These are phyloP conservation scores for Nannizziopsis arthrosporioides DNA, from an alignment of 2,329 filamentous ascomycete species.

Conservation along the genomic window DNA sequence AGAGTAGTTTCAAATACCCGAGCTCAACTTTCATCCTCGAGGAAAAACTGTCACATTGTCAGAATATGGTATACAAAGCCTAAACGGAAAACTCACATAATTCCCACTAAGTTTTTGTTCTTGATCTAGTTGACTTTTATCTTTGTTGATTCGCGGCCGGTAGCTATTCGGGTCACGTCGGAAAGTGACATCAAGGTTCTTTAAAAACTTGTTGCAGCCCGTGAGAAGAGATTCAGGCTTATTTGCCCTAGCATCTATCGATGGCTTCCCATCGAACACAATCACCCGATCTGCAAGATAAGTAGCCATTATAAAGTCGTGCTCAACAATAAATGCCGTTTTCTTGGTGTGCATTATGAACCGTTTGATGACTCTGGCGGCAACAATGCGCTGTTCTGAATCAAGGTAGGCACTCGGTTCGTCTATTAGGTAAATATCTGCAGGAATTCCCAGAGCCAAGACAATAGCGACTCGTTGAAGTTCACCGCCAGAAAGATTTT, in stretches of 20 bases:
- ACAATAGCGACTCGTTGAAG: conserved; percentile 98
- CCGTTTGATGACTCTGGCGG: conserved; percentile 93
- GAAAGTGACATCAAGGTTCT: conserved; percentile 97
- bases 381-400: conserved; percentile 97
- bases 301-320: conserved; percentile 97
- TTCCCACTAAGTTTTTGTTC: conserved; percentile 92
- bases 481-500: conserved; percentile 98
- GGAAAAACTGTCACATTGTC: conserved; percentile 61
- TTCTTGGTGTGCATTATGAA: conserved; percentile 99
- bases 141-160: conserved; percentile 97
- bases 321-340: conserved; percentile 97
- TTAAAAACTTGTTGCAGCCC: conserved; percentile 91
- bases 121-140: conserved; percentile 87
- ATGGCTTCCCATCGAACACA: conserved; percentile 91
- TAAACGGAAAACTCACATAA: conserved; percentile 51
- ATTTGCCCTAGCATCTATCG: conserved; percentile 77
- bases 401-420: conserved; percentile 96
- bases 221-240: conserved; percentile 82
- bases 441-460: conserved; percentile 84
- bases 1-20: conserved; percentile 28
- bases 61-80: neutral
- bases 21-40: conserved; percentile 74
- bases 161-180: conserved; percentile 92
- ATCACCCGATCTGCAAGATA: conserved; percentile 87
- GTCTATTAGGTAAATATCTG: conserved; percentile 97